Evolutionary conservation across 306 rosid species (phyloP), one percentile per base, ranked within the genome.

Genomic region (Cucumis melo): DNA sequence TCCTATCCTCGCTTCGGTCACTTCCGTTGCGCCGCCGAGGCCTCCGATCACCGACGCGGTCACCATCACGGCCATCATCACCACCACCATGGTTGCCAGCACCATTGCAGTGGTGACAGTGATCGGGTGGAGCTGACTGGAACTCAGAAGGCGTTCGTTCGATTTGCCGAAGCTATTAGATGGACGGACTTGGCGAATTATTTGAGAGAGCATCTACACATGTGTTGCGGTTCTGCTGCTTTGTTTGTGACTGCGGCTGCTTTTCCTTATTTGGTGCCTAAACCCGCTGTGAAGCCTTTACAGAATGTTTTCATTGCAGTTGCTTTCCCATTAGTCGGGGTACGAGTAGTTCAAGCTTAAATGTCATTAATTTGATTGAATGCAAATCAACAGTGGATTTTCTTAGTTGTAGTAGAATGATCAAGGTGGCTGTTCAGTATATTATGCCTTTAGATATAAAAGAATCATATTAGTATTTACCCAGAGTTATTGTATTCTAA

Each of bases 291-390:
- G 81, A 92, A 88, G 84, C 89, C 86, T 55, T 8, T 89, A n/a
- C 99, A 94, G 72, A 92, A 90, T 42, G 75, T 93, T 48, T 82
- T 92, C 88, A 84, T 94, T 51, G 53, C 79, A 58, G 23, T 89
- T 7, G 97, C 92, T 3, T 94, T 94, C 74, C 97, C 99, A 80
- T 85, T 92, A 24, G 96, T 94, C 66, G 99, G 95, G 88, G 99
- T 90, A 87, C 77, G 82, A 54, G 11, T 46, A 60, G 68, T 70
- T 57, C 74, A 16, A 58, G 19, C 42, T 71, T 24, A 21, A n/a
- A 17, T 41, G 54, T 24, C 53, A 36, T 75, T 57, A 21, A 54
- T 76, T 76, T 57, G 72, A 34, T 57, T 59, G 17, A 59, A 29
- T 50, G 63, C 48, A 73, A 27, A 27, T 51, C 17, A 13, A 73